Base-by-base conservation (phyloP, 495 filamentous ascomycete genomes). In the Durotheca rogersii region DNA sequence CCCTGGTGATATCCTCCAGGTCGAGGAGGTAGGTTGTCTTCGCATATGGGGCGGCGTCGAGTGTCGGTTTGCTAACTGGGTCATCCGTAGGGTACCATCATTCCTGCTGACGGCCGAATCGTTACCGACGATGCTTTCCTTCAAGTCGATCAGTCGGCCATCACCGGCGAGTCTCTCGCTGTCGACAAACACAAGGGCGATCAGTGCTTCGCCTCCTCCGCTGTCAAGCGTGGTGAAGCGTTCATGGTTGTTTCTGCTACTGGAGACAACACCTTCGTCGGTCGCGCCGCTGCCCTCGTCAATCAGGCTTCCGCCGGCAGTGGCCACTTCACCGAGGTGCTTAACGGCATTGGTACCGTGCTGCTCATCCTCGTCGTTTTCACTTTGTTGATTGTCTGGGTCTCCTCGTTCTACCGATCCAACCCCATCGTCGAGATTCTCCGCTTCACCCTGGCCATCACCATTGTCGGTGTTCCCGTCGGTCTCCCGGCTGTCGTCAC, bases 401-500 rank as follows among this genome's bases (percentile, higher is more conserved):
- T 95, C 44, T 77, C 86, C 12, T 86, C 84, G 3, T 95, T 89
- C 75, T 95, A 93, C 74, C 87, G 89, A 43, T 89, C 85, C 62
- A 87, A 89, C 65, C 64, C 63, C 31, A 92, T 89, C 48, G 79
- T 85, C 43, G 65, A 65, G 14, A 93, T 95, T 52, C 78, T 95
- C 44, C 82, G 88, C 60, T 93, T 88, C 73, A 94, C 90, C 25
- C 84, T 81, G 38, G 88, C 87, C 56, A 84, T 96, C 58, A 84
- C 91, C 58, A 94, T 96, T 59, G 86, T 96, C 51, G 90, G 90
- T 81, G 90, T 96, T 19, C 90, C 90, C 44, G 90, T 96, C 71
- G 90, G 90, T 88, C 87, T 96, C 33, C 90, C 90, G 14, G 90
- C 91, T 49, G 90, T 96, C 65, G 91, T 92, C 51, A 96, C 90